Evolutionary conservation across 2,329 filamentous ascomycete genomes (phyloP), one percentile per base, ranked within the genome.

Genomic region (Hypomyces rosellus): DNA sequence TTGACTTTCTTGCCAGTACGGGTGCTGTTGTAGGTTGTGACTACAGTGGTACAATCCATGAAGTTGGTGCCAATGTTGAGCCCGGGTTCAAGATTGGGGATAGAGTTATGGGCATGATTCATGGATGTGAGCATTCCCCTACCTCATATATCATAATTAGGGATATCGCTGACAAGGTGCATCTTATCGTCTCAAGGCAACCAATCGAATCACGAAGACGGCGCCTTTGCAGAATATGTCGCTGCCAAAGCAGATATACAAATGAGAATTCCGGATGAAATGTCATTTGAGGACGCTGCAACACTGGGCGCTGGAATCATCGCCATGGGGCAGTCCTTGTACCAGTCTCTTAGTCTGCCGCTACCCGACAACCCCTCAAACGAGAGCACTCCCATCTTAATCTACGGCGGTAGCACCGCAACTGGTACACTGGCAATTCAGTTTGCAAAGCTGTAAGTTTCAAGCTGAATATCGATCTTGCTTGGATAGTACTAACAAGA

Each of bases 401-500:
- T 74, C 53, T 73, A 75, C 49, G 74, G 72, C 41, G 72, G 70
- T 13, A 75, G 76, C 61, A 82, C 75, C 7, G 79, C 77, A 2
- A 80, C 78, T 1, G 75, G 74, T 62, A 75, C 80, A 44, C 74
- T 79, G 49, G 72, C 63, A 5, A 71, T 76, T 54, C 71, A 74
- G 58, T 70, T 61, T 54, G 70, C 70, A 40, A 70, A 69, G 54
- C 57, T 66, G 34, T 47, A 41, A 34, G 49, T 47, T 14, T 18
- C n/a, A 20, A 2, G n/a, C 9, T 36, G 2, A 18, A 13, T 9
- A 7, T 13, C 3, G 8, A 20, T 3, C 2, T 30, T 30, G 6
- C 9, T 11, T 30, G 1, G 7, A n/a, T 38, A 38, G 5, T 7
- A 8, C 9, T 38, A 18, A 38, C 33, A 12, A 8, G 6, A 30